Evolutionary conservation across 1,284 basidiomycete species (phyloP), one percentile per base, ranked within the genome.

Genomic region (Ustilago trichophora): DNA sequence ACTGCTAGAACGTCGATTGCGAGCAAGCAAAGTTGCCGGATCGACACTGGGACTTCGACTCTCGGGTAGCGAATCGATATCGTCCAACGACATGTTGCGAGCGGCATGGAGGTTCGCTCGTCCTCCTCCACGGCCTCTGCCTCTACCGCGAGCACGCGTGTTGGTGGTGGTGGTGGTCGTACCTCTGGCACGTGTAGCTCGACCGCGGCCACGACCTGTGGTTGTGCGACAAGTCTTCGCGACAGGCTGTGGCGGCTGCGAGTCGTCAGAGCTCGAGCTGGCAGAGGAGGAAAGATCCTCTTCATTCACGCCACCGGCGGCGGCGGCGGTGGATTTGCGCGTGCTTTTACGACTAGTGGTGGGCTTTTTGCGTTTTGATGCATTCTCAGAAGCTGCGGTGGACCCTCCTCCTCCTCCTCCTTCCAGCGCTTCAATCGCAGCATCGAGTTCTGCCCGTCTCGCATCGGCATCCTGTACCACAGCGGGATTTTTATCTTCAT

Each of bases 31-130:
- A 6, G 40, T 48, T 4, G 45, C 57, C 7, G 53, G 40, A 11
- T 67, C 64, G 1, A 69, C 51, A 24, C 60, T 64, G 6, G 66
- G 51, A 37, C 66, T 69, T 4, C 66, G 25, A 34, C 54, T 58
- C 16, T 44, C 35, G 0, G 66, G 60, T 4, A 69, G 8, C 10
- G 43, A 29, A 11, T 56, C 27, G 11, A 68, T 26, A 25, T 68
- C 64, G 44, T 72, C 69, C 7, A 72, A 42, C 29, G 53, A 68
- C 64, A 67, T 67, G 50, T 63, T 72, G 5, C 69, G 25, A 3
- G 69, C 69, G 3, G 57, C 69, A 26, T 54, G 40, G 8, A 72
- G 51, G 12, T 41, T 59, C 5, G 54, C 55, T n/a, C 53, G 34
- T n/a, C 25, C 6, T 13, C 42, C 42, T 12, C 34, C 22, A 11